phyloP scores from a whole-genome alignment of 164 flowering plant genomes.

The Stephania cephalantha region DNA sequence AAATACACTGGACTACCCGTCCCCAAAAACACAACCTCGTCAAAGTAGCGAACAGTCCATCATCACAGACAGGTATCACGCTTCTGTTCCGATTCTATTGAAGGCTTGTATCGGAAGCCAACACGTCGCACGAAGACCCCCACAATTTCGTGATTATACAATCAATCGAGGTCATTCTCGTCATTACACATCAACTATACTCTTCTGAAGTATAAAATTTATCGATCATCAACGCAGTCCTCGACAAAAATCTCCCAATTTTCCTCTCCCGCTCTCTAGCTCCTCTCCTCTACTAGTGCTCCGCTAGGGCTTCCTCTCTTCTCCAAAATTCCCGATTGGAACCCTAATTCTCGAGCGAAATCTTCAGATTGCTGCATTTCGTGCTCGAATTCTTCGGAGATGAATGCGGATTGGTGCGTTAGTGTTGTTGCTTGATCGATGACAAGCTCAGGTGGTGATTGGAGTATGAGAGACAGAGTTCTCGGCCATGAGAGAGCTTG shows the following conservation, averaged over 20 bases:
- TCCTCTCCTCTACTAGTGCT: conserved; percentile 12
- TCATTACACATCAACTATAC: not conserved
- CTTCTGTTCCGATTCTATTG: no score
- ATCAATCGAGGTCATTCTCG: not conserved
- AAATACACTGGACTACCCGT: no score
- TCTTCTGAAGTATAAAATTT: conserved; percentile 1
- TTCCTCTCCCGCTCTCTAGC: conserved; percentile 17
- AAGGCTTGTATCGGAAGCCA: not conserved
- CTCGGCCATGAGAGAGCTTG: conserved; percentile 32
- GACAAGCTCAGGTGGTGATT: conserved; percentile 24
- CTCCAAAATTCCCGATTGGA: not conserved
- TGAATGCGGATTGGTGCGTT: conserved; percentile 6
- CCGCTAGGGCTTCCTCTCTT: conserved; percentile 19
- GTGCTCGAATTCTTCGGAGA: not conserved
- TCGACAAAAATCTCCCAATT: conserved; percentile 14
- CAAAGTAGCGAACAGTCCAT: no score
- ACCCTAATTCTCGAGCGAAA: conserved; percentile 10
- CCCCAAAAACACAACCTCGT: no score
- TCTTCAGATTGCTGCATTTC: conserved; percentile 7
- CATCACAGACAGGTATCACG: no score
- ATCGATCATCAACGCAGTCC: not conserved
- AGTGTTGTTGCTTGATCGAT: conserved; percentile 18
- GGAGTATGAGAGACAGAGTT: conserved; percentile 19
- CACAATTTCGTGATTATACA: not conserved
- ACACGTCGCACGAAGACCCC: not conserved